Evolutionary conservation across 306 rosid genomes (phyloP), one percentile per base, ranked within the genome.

Genomic region (Lagenaria siceraria): DNA sequence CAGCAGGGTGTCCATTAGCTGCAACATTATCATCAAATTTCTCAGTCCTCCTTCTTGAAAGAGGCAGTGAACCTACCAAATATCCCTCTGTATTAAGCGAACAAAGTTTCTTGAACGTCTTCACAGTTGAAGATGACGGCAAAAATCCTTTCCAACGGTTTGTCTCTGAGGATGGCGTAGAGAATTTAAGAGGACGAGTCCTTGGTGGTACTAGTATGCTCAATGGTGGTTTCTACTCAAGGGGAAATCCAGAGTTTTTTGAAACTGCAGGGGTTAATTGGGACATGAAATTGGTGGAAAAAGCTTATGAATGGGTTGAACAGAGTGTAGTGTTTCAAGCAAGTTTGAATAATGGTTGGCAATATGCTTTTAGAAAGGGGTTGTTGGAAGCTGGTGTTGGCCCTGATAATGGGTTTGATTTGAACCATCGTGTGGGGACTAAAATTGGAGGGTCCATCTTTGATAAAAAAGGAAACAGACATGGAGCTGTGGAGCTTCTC

Each of bases 1-100:
- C 84, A 1, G 75, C 84, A 11, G 87, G 87, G 14, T 84, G 80
- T 38, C 78, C 87, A 10, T 46, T 81, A 43, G 87, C 87, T 4
- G 48, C 87, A 19, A 81, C 87, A n/a, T 43, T 84, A 10, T 84
- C 87, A 0, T 12, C 33, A 48, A 78, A 78, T 0, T 78, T 74
- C 77, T 43, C 42, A 0, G 84, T 84, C 3, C 77, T 84, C 1
- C 70, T 84, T 42, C 65, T 84, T 0, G 87, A 84, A 72, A 74
- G 84, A 7, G 87, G 87, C 17, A 54, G 58, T 59, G 63, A 1
- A n/a, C 78, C 82, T 0, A 29, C 14, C 5, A 62, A 27, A 13
- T 62, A 27, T 29, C 69, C 69, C 0, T 13, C 42, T 7, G 69
- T 62, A 27, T 18, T 62, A 0, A 29, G 6, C 1, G 40, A 62